These are phyloP conservation scores for Ensete glaucum DNA, from an alignment of 176 grass and related monocot genomes.

Conservation along the genomic window DNA sequence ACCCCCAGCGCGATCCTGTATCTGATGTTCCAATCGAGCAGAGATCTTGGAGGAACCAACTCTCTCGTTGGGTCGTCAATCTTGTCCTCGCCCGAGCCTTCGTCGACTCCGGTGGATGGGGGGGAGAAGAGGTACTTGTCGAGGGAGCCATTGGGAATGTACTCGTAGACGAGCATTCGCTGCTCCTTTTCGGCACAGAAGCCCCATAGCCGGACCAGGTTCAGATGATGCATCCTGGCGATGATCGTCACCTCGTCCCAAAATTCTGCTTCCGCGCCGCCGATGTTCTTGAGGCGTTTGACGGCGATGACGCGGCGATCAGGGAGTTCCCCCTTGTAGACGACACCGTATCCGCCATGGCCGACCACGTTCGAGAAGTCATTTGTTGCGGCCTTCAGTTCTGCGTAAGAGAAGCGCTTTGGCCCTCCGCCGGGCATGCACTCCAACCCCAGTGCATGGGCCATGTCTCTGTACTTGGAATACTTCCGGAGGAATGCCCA, in stretches of 20 bases:
- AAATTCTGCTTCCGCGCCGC: conserved; percentile 82
- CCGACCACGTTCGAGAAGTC: conserved; percentile 82
- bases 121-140: conserved; percentile 71
- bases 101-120: not conserved
- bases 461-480: conserved; percentile 95
- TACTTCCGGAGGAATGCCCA: conserved; percentile 95
- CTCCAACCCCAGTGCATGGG: conserved; percentile 72
- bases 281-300: conserved; percentile 65
- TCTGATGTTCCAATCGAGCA: conserved; percentile 65
- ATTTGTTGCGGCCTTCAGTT: conserved; percentile 76
- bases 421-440: conserved; percentile 74
- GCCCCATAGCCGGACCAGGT: conserved; percentile 92
- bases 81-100: not conserved
- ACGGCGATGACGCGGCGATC: conserved; percentile 76
- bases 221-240: conserved; percentile 92
- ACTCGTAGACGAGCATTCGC: conserved; percentile 92
- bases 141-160: conserved; percentile 80
- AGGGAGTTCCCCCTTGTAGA: conserved; percentile 67
- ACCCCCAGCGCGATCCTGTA: conserved; percentile 84
- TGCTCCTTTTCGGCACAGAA: conserved; percentile 90
- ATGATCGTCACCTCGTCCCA: conserved; percentile 98
- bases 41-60: conserved; percentile 1
- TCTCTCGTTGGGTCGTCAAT: not conserved
- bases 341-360: conserved; percentile 57
- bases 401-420: conserved; percentile 66